Evolutionary conservation across 169 alveolate species (phyloP).

Genomic region (Theileria parva): DNA sequence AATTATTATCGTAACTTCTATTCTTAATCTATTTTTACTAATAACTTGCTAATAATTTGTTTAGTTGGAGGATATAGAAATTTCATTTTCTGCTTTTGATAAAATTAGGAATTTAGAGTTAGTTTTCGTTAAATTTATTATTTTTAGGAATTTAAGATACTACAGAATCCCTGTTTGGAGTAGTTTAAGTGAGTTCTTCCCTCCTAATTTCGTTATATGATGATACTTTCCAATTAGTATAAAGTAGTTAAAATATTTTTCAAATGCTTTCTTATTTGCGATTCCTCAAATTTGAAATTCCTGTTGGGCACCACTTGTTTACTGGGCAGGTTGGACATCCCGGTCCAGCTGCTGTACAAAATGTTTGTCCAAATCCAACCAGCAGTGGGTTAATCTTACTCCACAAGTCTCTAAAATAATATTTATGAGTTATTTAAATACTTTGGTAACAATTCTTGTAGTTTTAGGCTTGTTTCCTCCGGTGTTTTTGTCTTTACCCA

Average conservation of each 20-base stretch:
- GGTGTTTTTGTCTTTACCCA: conserved; percentile 93
- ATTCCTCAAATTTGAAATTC: conserved; percentile 38
- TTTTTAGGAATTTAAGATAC: conserved; percentile 18
- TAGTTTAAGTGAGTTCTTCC: conserved; percentile 12
- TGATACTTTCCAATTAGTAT: neutral
- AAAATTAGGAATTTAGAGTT: conserved; percentile 12
- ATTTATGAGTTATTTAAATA: neutral
- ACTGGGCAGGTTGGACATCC: conserved; percentile 69
- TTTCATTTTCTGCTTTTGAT: conserved; percentile 15
- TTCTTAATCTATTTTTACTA: neutral
- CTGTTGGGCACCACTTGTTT: conserved; percentile 67
- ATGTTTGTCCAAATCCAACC: conserved; percentile 96
- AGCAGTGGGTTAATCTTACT: conserved; percentile 84
- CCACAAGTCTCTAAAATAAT: conserved; percentile 78
- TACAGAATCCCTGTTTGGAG: conserved; percentile 22
- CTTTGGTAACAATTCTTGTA: conserved; percentile 86
- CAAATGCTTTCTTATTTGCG: conserved; percentile 4
- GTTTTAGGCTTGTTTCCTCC: conserved; percentile 84
- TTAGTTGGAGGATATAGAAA: conserved; percentile 36
- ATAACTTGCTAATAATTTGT: neutral
- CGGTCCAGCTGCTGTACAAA: conserved; percentile 83
- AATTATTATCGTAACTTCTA: conserved; percentile 10
- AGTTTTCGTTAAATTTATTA: neutral
- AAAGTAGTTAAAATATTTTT: neutral
- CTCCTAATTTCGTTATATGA: conserved; percentile 14